Percentiles rank a stretch among this genome's conserved stretches.
These are phyloP conservation scores for Sinapis alba DNA, from an alignment of 441 rosid species.

Conservation along the genomic window DNA sequence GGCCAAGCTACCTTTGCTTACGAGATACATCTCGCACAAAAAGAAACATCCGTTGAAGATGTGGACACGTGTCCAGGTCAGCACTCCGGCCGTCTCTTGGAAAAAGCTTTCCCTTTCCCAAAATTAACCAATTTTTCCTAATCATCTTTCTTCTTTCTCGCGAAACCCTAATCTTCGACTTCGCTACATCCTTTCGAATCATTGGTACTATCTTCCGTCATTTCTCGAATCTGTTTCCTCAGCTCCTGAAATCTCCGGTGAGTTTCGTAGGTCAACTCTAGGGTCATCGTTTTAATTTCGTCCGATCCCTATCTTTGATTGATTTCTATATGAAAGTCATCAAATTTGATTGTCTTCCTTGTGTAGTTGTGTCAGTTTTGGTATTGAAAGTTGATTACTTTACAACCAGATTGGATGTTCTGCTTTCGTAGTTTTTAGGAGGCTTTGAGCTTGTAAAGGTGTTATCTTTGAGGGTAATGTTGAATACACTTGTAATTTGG, in stretches of 20 bases:
- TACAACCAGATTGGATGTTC: background rate
- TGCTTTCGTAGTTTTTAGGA: background rate
- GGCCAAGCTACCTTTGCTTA: background rate
- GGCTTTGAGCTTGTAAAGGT: background rate
- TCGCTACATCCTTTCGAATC: slow-evolving; percentile 16
- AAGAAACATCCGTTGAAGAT: background rate
- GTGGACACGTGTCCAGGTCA: slow-evolving; percentile 7
- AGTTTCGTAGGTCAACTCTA: slow-evolving; percentile 30
- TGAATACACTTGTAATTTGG: too few species aligned
- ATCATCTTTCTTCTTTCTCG: background rate
- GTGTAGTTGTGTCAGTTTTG: slow-evolving; percentile 15
- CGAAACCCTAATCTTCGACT: slow-evolving; percentile 32
- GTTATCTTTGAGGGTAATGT: background rate
- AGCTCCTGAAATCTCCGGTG: slow-evolving; percentile 39
- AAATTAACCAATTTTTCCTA: too few species aligned
- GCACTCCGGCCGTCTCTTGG: too few species aligned
- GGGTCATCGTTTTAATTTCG: slow-evolving; percentile 10
- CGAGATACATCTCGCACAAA: background rate
- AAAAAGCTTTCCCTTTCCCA: too few species aligned
- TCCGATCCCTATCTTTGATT: slow-evolving; percentile 23
- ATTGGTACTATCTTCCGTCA: background rate
- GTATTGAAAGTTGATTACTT: background rate
- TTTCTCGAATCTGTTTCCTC: slow-evolving; percentile 21
- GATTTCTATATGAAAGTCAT: background rate
- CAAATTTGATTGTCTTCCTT: too few species aligned